Evolutionary conservation across 2,329 filamentous ascomycete genomes (phyloP).

Genomic region (Coniochaeta sp.): DNA sequence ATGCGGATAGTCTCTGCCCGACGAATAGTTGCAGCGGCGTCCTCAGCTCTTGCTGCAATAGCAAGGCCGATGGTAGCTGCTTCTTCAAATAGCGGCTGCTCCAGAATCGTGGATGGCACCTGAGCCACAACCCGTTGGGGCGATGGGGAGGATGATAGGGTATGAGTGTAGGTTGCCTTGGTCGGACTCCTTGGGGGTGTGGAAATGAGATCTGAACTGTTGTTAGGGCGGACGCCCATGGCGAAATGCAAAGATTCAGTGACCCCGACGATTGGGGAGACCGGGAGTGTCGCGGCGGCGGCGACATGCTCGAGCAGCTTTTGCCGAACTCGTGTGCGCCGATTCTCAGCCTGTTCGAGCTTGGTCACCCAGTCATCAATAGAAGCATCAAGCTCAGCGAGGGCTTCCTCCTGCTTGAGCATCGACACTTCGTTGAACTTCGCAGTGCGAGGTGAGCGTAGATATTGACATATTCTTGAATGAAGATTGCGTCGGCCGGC

Average conservation of each 20-base stretch:
- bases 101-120: constrained; percentile 48
- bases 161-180: constrained; percentile 28
- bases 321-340: constrained; percentile 66
- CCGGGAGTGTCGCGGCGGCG: constrained; percentile 52
- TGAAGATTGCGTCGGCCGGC: constrained; percentile 72
- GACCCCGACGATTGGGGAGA: constrained; percentile 19
- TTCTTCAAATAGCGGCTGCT: constrained; percentile 40
- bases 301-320: constrained; percentile 78
- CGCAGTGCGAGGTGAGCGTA: constrained; percentile 61
- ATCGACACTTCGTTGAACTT: constrained; percentile 69
- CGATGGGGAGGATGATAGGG: constrained; percentile 31
- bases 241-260: constrained; percentile 34
- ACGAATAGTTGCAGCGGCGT: constrained; percentile 20
- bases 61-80: constrained; percentile 19
- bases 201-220: constrained; percentile 33
- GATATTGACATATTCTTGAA: constrained; percentile 67
- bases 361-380: constrained; percentile 78
- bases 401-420: constrained; percentile 71
- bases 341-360: constrained; percentile 73
- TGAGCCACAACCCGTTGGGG: constrained; percentile 44
- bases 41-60: constrained; percentile 1
- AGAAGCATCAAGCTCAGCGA: constrained; percentile 66
- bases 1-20: constrained; percentile 59
- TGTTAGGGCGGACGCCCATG: constrained; percentile 27
- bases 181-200: constrained; percentile 54